Conservation (phyloP, 1,139 yeast genomes). For the Trichomonascaceae sp. region DNA sequence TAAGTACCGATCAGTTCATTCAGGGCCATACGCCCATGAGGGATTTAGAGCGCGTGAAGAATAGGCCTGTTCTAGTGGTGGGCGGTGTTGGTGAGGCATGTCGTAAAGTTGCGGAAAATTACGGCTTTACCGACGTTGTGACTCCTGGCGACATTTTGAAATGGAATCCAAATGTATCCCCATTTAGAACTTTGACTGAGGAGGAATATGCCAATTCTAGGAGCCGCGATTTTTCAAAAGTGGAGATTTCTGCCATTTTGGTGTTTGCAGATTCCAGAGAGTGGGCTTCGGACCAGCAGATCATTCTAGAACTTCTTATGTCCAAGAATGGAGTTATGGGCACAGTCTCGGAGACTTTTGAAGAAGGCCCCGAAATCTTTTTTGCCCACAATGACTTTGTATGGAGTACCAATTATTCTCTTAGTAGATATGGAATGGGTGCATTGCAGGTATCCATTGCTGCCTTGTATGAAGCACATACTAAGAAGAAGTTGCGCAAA, state of each 20-base stretch:
- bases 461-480: slow-evolving; percentile 72
- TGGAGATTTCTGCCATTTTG: slow-evolving; percentile 60
- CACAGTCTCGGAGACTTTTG: slow-evolving; percentile 58
- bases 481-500: slow-evolving; percentile 62
- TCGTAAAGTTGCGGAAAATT: slow-evolving; percentile 67
- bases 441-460: slow-evolving; percentile 81
- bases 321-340: slow-evolving; percentile 80
- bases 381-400: slow-evolving; percentile 86
- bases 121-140: slow-evolving; percentile 69
- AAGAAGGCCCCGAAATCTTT: slow-evolving; percentile 74
- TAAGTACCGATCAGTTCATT: slow-evolving; percentile 70
- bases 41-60: slow-evolving; percentile 53
- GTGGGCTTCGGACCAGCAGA: slow-evolving; percentile 89
- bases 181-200: slow-evolving; percentile 68
- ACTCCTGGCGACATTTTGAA: slow-evolving; percentile 76
- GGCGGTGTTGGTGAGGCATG: slow-evolving; percentile 86
- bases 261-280: slow-evolving; percentile 81
- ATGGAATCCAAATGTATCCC: slow-evolving; percentile 82
- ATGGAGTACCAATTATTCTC: slow-evolving; percentile 80
- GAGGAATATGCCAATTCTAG: slow-evolving; percentile 55
- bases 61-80: slow-evolving; percentile 69
- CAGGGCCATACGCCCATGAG: slow-evolving; percentile 91
- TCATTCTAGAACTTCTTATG: slow-evolving; percentile 67
- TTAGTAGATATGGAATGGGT: slow-evolving; percentile 84
- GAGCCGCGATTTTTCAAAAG: slow-evolving; percentile 60